Conservation (phyloP, 441 rosid species). For the Pelargonium citronellum region DNA sequence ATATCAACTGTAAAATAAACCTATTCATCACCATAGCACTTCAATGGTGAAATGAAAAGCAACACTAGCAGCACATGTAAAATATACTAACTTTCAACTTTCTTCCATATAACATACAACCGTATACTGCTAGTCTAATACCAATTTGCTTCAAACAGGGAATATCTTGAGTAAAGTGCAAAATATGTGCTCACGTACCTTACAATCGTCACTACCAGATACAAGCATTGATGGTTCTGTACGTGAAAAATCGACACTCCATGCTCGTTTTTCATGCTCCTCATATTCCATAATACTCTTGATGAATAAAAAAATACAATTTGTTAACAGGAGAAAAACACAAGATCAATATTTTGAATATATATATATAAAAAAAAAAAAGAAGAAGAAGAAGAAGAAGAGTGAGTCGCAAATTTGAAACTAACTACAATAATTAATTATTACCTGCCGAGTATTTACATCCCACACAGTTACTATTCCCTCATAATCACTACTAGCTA, state of each 20-base stretch:
- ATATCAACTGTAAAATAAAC: neutral
- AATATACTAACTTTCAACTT: neutral
- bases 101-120: neutral
- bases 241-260: slow-evolving; percentile 97
- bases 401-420: neutral
- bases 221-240: slow-evolving; percentile 95
- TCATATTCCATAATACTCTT: slow-evolving; percentile 86
- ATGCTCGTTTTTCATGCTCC: slow-evolving; percentile 98
- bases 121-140: neutral
- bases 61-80: neutral
- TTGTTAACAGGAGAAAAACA: neutral
- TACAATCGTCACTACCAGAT: slow-evolving; percentile 88
- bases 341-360: slow-evolving; percentile 7
- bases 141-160: slow-evolving; percentile 11
- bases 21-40: neutral
- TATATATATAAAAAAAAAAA: no score
- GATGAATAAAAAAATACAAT: neutral
- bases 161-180: slow-evolving; percentile 10
- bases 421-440: neutral
- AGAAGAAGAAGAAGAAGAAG: neutral
- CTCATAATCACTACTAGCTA: slow-evolving; percentile 98
- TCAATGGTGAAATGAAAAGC: neutral
- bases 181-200: slow-evolving; percentile 41
- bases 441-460: slow-evolving; percentile 90
- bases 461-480: slow-evolving; percentile 99